phyloP scores from a whole-genome alignment of 768 basidiomycete species.

The Hortiboletus flavorubellus region DNA sequence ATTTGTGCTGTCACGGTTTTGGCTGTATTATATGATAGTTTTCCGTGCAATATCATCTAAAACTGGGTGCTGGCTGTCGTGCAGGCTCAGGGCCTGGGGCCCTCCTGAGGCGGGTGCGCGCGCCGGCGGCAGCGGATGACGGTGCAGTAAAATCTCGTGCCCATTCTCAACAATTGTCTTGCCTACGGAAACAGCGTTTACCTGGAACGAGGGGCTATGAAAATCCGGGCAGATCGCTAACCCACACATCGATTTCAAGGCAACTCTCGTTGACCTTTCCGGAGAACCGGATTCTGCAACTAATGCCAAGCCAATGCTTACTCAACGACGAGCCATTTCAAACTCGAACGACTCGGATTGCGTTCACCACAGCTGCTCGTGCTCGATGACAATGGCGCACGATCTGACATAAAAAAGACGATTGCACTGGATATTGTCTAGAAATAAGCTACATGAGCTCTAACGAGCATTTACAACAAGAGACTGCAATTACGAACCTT shows the following conservation, averaged over 20 bases:
- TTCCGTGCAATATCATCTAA: background rate
- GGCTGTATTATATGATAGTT: background rate
- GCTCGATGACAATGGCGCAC: no score
- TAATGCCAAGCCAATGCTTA: constrained; percentile 21
- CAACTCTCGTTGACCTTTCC: constrained; percentile 26
- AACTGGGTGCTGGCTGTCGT: background rate
- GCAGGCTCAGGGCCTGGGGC: constrained; percentile 1
- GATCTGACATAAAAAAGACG: no score
- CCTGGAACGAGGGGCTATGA: constrained; percentile 29
- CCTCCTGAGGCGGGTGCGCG: constrained; percentile 3
- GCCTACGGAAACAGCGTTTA: constrained; percentile 30
- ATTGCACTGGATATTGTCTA: no score
- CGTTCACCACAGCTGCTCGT: no score
- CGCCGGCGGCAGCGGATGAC: constrained; percentile 14
- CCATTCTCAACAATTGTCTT: constrained; percentile 29
- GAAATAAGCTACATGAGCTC: background rate
- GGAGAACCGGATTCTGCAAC: constrained; percentile 19
- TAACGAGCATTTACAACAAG: background rate
- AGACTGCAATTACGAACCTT: background rate
- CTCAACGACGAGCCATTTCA: constrained; percentile 27
- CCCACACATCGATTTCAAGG: constrained; percentile 24
- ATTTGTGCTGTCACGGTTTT: background rate
- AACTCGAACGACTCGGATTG: constrained; percentile 21
- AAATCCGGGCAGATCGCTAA: constrained; percentile 30
- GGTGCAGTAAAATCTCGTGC: constrained; percentile 28